These are phyloP conservation scores for Knufia petricola DNA, from an alignment of 2,329 filamentous ascomycete genomes.

Conservation along the genomic window DNA sequence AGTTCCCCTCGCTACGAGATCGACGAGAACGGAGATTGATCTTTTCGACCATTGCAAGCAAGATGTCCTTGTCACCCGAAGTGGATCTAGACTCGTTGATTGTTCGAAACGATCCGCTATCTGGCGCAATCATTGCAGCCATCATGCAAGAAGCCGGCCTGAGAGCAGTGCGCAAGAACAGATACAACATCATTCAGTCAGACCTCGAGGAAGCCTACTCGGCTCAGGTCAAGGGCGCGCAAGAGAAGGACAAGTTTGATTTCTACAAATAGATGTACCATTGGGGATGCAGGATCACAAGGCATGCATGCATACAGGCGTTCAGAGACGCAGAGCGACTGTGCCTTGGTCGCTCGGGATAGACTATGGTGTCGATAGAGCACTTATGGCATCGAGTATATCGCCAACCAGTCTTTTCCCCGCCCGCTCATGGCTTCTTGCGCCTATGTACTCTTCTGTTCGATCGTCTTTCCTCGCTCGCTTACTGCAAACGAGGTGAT, in stretches of 20 bases:
- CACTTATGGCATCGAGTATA: not conserved
- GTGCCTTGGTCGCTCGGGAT: not conserved
- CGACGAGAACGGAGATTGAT: constrained; percentile 91
- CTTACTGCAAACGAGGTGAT: not conserved
- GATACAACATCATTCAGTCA: constrained; percentile 97
- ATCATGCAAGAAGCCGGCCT: constrained; percentile 99
- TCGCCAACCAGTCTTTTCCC: no score
- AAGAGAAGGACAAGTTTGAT: constrained; percentile 64
- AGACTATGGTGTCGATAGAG: not conserved
- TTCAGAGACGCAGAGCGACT: not conserved
- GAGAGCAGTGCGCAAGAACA: constrained; percentile 88
- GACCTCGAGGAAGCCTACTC: constrained; percentile 97
- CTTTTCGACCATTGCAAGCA: constrained; percentile 90
- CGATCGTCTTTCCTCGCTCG: no score
- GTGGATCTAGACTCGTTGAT: constrained; percentile 95
- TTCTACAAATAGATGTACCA: constrained; percentile 51
- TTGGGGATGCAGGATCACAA: not conserved
- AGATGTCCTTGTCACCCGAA: constrained; percentile 95
- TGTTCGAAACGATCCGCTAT: constrained; percentile 89
- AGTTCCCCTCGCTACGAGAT: constrained; percentile 92
- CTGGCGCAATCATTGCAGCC: constrained; percentile 89
- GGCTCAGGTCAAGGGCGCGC: constrained; percentile 81
- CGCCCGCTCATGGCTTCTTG: no score
- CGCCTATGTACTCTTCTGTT: no score
- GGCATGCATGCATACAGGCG: not conserved